phyloP scores from a whole-genome alignment of 495 filamentous ascomycete species.

The Xylaria cubensis region DNA sequence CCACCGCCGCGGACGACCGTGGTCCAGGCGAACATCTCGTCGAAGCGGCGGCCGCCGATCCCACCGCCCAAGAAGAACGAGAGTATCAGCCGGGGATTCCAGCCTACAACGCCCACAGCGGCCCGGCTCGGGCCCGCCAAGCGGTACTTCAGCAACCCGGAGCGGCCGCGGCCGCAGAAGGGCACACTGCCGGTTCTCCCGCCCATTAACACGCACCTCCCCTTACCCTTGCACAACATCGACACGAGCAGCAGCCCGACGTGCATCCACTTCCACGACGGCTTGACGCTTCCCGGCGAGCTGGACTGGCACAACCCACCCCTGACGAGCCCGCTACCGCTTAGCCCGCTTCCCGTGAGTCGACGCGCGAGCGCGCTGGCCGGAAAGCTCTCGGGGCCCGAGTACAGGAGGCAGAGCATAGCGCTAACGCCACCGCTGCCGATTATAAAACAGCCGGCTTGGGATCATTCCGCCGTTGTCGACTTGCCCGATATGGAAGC shows the following conservation, averaged over 20 bases:
- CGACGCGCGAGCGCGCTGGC: slow-evolving; percentile 13
- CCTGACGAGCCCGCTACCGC: not conserved
- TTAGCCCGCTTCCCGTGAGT: slow-evolving; percentile 6
- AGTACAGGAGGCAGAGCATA: not conserved
- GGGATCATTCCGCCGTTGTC: slow-evolving; percentile 21
- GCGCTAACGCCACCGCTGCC: slow-evolving; percentile 18
- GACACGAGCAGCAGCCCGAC: slow-evolving; percentile 26
- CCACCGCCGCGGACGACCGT: not conserved
- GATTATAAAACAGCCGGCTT: slow-evolving; percentile 12
- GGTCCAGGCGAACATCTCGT: not conserved
- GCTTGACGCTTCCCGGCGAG: slow-evolving; percentile 23
- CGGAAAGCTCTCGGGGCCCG: slow-evolving; percentile 13
- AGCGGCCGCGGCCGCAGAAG: not conserved
- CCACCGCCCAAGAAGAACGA: slow-evolving; percentile 8
- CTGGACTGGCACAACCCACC: slow-evolving; percentile 23
- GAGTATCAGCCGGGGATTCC: not conserved
- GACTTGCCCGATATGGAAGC: not conserved
- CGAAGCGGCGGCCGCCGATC: slow-evolving; percentile 4
- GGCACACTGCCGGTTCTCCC: not conserved
- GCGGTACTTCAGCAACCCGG: not conserved
- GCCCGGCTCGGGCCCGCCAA: not conserved
- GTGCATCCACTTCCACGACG: slow-evolving; percentile 20
- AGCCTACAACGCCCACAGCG: not conserved
- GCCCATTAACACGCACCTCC: slow-evolving; percentile 12
- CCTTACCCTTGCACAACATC: not conserved